Evolutionary conservation across 495 filamentous ascomycete species (phyloP), one percentile per base, ranked within the genome.

Genomic region (Aspergillus kassunensis): DNA sequence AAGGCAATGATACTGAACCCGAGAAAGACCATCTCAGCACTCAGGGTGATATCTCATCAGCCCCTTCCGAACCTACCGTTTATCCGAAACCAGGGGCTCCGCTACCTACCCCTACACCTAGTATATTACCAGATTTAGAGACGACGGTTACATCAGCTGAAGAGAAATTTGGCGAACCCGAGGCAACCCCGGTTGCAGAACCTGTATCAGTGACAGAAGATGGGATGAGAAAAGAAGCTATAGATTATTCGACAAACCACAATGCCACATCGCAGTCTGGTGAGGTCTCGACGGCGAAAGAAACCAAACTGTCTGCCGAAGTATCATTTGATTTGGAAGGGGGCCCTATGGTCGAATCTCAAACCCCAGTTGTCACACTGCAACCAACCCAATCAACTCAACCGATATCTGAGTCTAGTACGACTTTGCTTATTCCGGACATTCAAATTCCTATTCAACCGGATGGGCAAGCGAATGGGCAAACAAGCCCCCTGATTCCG

Each of bases 91-190:
- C 41, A 35, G 20, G 42, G 19, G 18, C 41, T 18, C 56, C 62
- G 42, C 55, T 63, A 25, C 15, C 52, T 30, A 47, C 55, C 5
- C 11, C 53, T 9, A 42, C 35, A 20, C 30, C 52, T 46, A 74
- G 80, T 53, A 76, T 47, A 44, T 55, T 55, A 30, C 33, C 57
- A 70, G 63, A 80, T 77, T 54, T 71, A 68, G 43, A 56, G n/a
- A 30, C 15, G 31, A 7, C 31, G 12, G 15, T 11, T 46, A 44
- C 11, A 11, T 41, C n/a, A 44, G n/a, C 11, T 9, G 21, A 33
- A 34, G 43, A 2, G 9, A 20, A 11, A 18, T 11, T 57, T 2
- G 47, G 46, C 20, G 23, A 30, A 44, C 21, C 34, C 16, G 35
- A 21, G 13, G 19, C 24, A 16, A 49, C 1, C 25, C 16, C 13